A percentile compares a stretch with the other conserved stretches of the same genome.
Evolutionary conservation across 192 early-diverging fungal genomes (phyloP).

Genomic region (Coemansia sp.): DNA sequence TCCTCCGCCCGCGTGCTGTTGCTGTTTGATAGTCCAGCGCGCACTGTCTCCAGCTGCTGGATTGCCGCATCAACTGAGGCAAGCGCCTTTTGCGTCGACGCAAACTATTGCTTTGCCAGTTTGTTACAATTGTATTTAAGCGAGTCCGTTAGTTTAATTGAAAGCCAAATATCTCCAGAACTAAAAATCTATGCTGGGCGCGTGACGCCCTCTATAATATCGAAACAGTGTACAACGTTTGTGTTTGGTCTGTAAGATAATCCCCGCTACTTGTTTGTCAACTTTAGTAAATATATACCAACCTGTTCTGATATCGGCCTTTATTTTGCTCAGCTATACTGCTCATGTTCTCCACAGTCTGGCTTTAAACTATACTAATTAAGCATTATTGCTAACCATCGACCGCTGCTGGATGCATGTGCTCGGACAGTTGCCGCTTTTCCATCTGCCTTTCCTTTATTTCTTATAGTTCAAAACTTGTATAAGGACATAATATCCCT

Average conservation of each 20-base stretch:
- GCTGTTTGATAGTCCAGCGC: neutral
- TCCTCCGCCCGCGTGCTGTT: neutral
- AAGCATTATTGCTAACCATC: too few relatives aligned
- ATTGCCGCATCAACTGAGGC: constrained; percentile 51
- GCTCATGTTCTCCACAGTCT: too few relatives aligned
- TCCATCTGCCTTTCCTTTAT: neutral
- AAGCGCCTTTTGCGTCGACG: constrained; percentile 46
- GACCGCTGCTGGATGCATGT: too few relatives aligned
- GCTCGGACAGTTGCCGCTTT: neutral
- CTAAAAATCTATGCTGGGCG: neutral
- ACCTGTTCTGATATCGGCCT: too few relatives aligned
- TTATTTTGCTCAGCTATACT: too few relatives aligned
- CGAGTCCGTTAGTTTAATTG: constrained; percentile 58
- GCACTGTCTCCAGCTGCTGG: constrained; percentile 36
- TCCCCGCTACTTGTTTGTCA: too few relatives aligned
- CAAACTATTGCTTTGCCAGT: constrained; percentile 63
- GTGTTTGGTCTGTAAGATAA: too few relatives aligned
- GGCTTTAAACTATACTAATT: too few relatives aligned
- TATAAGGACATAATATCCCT: neutral
- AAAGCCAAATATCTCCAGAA: neutral
- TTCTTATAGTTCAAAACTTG: constrained; percentile 8
- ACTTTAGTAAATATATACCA: too few relatives aligned
- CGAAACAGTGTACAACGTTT: too few relatives aligned
- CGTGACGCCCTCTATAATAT: too few relatives aligned
- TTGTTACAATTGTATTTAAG: constrained; percentile 66